Percentiles rank a stretch among this genome's conserved stretches.
Conservation (phyloP, 2,329 filamentous ascomycete species). For the Pseudocercospora fijiensis region DNA sequence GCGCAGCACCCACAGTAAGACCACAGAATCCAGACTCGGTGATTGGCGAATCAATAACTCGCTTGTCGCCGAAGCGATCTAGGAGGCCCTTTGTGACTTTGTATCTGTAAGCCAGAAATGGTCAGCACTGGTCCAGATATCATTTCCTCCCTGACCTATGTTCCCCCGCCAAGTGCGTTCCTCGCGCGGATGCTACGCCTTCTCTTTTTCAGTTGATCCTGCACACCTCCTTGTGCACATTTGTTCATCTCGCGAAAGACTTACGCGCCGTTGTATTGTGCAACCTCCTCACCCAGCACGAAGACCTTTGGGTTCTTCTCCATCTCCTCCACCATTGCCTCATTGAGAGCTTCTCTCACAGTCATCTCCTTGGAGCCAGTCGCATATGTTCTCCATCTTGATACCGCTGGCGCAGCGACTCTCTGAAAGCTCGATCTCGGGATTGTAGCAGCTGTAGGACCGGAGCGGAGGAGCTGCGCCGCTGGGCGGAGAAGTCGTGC, state of each 20-base stretch:
- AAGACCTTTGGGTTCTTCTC: constrained; percentile 94
- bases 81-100: constrained; percentile 98
- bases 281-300: constrained; percentile 94
- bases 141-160: neutral
- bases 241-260: constrained; percentile 32
- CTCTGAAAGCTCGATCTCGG: constrained; percentile 55
- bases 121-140: constrained; percentile 40
- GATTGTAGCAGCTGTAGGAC: constrained; percentile 47
- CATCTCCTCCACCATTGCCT: constrained; percentile 96
- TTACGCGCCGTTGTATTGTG: constrained; percentile 96
- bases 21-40: constrained; percentile 95
- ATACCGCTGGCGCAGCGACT: constrained; percentile 48
- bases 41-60: constrained; percentile 97
- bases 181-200: neutral
- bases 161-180: neutral
- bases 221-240: neutral
- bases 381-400: constrained; percentile 56
- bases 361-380: constrained; percentile 85
- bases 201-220: neutral
- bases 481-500: constrained; percentile 64
- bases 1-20: constrained; percentile 88
- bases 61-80: constrained; percentile 94
- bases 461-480: constrained; percentile 60
- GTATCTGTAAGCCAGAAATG: constrained; percentile 58
- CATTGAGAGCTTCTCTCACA: constrained; percentile 94